Evolutionary conservation across 441 rosid species (phyloP).

Genomic region (Aleurites moluccanus): DNA sequence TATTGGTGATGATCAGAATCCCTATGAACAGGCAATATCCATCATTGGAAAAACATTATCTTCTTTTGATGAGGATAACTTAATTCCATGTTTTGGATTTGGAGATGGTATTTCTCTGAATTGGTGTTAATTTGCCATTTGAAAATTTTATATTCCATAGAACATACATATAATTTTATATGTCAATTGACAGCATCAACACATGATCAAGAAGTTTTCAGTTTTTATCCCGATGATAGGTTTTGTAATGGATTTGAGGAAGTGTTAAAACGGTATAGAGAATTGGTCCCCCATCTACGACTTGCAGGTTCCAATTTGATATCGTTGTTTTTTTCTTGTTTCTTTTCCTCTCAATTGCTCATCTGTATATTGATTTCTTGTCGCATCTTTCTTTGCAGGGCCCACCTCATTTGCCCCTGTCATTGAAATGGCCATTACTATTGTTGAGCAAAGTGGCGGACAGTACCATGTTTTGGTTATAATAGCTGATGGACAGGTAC

Average conservation of each 20-base stretch:
- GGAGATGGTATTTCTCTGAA: slow-evolving; percentile 59
- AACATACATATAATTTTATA: slow-evolving; percentile 8
- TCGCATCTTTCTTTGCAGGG: slow-evolving; percentile 40
- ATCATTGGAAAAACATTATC: slow-evolving; percentile 76
- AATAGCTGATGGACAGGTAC: slow-evolving; percentile 97
- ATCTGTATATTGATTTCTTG: not conserved
- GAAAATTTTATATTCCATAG: not conserved
- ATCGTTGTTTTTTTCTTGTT: not conserved
- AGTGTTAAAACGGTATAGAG: slow-evolving; percentile 60
- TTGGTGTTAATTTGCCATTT: slow-evolving; percentile 11
- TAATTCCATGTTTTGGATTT: slow-evolving; percentile 84
- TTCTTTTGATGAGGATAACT: slow-evolving; percentile 74
- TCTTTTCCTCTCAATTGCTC: not conserved
- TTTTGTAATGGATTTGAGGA: slow-evolving; percentile 82
- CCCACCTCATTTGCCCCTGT: slow-evolving; percentile 97
- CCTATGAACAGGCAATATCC: slow-evolving; percentile 77
- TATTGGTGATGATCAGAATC: slow-evolving; percentile 58
- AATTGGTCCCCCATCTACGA: slow-evolving; percentile 64
- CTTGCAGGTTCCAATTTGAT: slow-evolving; percentile 57
- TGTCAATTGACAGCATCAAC: slow-evolving; percentile 57
- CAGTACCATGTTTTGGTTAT: slow-evolving; percentile 94
- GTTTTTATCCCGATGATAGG: slow-evolving; percentile 61
- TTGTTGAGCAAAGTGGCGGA: slow-evolving; percentile 88
- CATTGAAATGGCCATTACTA: slow-evolving; percentile 84
- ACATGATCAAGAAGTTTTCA: slow-evolving; percentile 86